Percentiles rank a stretch among this genome's conserved stretches.
These are phyloP conservation scores for Colletotrichum nymphaeae DNA, from an alignment of 2,329 filamentous ascomycete genomes.

Conservation along the genomic window DNA sequence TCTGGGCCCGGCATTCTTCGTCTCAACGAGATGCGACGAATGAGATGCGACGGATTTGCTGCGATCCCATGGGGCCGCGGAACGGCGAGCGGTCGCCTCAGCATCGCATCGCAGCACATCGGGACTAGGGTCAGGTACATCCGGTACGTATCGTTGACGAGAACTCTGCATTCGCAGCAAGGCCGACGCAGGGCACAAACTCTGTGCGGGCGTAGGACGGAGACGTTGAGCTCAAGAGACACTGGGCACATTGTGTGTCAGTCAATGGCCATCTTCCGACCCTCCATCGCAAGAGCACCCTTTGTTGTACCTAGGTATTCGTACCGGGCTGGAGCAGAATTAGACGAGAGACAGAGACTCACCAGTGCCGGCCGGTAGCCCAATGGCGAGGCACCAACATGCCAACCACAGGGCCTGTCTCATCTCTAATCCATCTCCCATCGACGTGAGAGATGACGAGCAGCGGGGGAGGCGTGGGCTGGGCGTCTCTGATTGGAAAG, in stretches of 20 bases:
- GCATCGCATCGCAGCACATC: slow-evolving; percentile 28
- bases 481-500: slow-evolving; percentile 25
- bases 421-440: slow-evolving; percentile 30
- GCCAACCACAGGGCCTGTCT: slow-evolving; percentile 23
- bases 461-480: slow-evolving; percentile 24
- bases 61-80: slow-evolving; percentile 15
- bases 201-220: not conserved
- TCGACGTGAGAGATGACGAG: slow-evolving; percentile 24
- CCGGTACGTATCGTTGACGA: slow-evolving; percentile 11
- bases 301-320: not conserved
- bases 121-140: slow-evolving; percentile 23
- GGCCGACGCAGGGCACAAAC: not conserved
- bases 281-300: slow-evolving; percentile 17
- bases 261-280: slow-evolving; percentile 6
- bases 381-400: slow-evolving; percentile 2
- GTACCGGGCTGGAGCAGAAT: not conserved
- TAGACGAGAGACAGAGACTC: slow-evolving; percentile 13
- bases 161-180: too few relatives aligned
- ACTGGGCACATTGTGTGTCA: not conserved
- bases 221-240: not conserved
- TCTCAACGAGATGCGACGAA: slow-evolving; percentile 30
- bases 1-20: slow-evolving; percentile 26
- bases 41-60: slow-evolving; percentile 30
- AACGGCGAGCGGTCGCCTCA: slow-evolving; percentile 24
- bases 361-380: slow-evolving; percentile 16